Conservation (phyloP, 352 stramenopile species). For the Globisporangium paroecandrum region DNA sequence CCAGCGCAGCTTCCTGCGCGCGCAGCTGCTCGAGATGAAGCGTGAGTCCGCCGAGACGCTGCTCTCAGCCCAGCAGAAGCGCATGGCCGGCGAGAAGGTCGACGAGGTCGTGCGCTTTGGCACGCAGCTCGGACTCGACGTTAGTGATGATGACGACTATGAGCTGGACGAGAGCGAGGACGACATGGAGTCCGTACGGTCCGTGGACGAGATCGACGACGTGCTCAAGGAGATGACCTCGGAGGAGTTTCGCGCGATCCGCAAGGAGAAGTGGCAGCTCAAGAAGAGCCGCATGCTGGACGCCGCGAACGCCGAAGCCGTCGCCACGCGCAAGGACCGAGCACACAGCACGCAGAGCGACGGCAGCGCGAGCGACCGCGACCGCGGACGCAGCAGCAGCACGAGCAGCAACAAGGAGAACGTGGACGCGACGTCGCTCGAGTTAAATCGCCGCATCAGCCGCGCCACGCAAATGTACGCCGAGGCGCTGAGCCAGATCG, state of each 20-base stretch:
- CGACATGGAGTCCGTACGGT: conserved; percentile 26
- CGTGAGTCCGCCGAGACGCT: conserved; percentile 59
- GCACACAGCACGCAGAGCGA: conserved; percentile 16
- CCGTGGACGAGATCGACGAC: conserved; percentile 40
- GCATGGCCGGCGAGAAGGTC: conserved; percentile 41
- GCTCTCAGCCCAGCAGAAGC: conserved; percentile 33
- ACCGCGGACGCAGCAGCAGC: conserved; percentile 7
- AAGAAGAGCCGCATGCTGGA: conserved; percentile 17
- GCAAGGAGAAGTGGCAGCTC: conserved; percentile 28
- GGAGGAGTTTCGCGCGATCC: conserved; percentile 29
- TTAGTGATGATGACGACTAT: conserved; percentile 33
- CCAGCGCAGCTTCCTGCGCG: conserved; percentile 63
- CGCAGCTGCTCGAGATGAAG: conserved; percentile 79
- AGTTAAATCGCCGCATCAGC: conserved; percentile 40
- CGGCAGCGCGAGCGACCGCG: conserved; percentile 8
- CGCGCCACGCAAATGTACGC: conserved; percentile 55
- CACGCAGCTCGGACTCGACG: conserved; percentile 22
- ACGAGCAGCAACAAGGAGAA: conserved; percentile 20
- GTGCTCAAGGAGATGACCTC: conserved; percentile 23
- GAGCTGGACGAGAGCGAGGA: conserved; percentile 34
- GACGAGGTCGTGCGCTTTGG: conserved; percentile 26
- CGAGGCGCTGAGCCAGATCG: conserved; percentile 45
- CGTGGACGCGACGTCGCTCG: conserved; percentile 21
- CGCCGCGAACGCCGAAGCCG: conserved; percentile 2
- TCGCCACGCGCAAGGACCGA: conserved; percentile 21